These are phyloP conservation scores for Zygotorulaspora sp. DNA, from an alignment of 805 yeast genomes.

Conservation along the genomic window DNA sequence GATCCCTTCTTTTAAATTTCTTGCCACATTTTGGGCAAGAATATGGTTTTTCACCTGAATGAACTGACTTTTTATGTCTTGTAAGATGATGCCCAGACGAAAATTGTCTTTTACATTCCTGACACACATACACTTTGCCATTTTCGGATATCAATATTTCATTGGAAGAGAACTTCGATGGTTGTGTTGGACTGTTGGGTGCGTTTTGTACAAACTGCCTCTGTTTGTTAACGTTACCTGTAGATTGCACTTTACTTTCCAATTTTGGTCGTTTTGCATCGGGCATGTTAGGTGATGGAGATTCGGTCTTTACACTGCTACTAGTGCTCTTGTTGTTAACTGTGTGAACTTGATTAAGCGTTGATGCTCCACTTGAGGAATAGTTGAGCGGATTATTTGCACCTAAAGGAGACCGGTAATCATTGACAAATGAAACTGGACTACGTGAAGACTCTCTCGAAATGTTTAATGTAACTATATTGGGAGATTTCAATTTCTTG, in stretches of 20 bases:
- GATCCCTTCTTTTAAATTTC: conserved; percentile 37
- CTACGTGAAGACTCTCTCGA: conserved; percentile 33
- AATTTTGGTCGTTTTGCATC: conserved; percentile 16
- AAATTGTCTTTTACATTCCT: conserved; percentile 36
- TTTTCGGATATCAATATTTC: conserved; percentile 34
- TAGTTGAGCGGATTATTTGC: conserved; percentile 21
- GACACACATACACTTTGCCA: conserved; percentile 36
- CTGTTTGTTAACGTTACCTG: conserved; percentile 7
- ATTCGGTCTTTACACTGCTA: conserved; percentile 14
- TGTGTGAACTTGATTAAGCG: conserved; percentile 21
- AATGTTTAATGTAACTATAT: conserved; percentile 33
- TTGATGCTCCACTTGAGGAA: conserved; percentile 18
- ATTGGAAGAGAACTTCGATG: conserved; percentile 28
- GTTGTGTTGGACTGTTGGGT: conserved; percentile 15
- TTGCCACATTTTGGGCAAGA: conserved; percentile 39
- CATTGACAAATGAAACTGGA: conserved; percentile 26
- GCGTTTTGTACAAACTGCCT: conserved; percentile 9
- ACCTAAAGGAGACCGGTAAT: conserved; percentile 25
- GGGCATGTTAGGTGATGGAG: conserved; percentile 15
- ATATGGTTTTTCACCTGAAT: conserved; percentile 38
- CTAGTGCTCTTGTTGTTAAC: conserved; percentile 13
- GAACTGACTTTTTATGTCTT: conserved; percentile 38
- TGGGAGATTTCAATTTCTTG: conserved; percentile 31
- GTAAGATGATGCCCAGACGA: conserved; percentile 38
- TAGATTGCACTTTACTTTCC: conserved; percentile 11